These are phyloP conservation scores for Calycina herbarum DNA, from an alignment of 2,329 filamentous ascomycete genomes.

Conservation along the genomic window DNA sequence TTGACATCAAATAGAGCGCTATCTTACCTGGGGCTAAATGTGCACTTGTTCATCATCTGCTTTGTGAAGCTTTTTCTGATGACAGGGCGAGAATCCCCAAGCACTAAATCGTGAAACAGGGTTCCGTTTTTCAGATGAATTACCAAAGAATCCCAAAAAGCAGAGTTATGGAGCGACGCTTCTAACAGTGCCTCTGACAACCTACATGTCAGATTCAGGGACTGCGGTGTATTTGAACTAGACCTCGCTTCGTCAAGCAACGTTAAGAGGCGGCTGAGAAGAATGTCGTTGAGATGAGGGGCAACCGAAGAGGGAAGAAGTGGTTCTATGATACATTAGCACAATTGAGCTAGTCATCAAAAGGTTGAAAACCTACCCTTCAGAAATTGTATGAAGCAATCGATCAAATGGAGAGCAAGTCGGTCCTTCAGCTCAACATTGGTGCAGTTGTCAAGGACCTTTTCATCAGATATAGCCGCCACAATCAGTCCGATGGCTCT, in stretches of 20 bases:
- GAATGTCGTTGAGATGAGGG: conserved; percentile 37
- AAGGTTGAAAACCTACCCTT: conserved; percentile 44
- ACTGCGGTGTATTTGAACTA: conserved; percentile 27
- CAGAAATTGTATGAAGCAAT: conserved; percentile 56
- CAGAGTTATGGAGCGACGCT: conserved; percentile 46
- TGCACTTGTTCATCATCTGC: conserved; percentile 35
- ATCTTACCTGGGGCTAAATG: conserved; percentile 32
- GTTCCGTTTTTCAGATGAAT: conserved; percentile 39
- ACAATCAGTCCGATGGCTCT: conserved; percentile 55
- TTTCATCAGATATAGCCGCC: conserved; percentile 58
- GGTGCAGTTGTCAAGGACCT: conserved; percentile 49
- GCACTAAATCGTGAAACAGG: conserved; percentile 44
- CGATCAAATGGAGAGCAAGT: conserved; percentile 55
- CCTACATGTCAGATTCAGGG: conserved; percentile 42
- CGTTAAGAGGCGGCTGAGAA: conserved; percentile 38
- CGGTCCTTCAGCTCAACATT: conserved; percentile 47
- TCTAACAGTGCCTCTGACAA: conserved; percentile 50
- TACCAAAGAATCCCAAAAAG: conserved; percentile 47
- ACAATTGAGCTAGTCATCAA: conserved; percentile 16
- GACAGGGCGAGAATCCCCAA: conserved; percentile 43
- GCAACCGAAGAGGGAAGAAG: conserved; percentile 37
- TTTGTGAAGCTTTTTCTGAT: conserved; percentile 36
- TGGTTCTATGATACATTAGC: conserved; percentile 40
- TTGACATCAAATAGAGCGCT: not conserved
- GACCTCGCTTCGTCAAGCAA: conserved; percentile 32